Conservation (phyloP, 2,329 filamentous ascomycete genomes). For the Colletotrichum tropicale region DNA sequence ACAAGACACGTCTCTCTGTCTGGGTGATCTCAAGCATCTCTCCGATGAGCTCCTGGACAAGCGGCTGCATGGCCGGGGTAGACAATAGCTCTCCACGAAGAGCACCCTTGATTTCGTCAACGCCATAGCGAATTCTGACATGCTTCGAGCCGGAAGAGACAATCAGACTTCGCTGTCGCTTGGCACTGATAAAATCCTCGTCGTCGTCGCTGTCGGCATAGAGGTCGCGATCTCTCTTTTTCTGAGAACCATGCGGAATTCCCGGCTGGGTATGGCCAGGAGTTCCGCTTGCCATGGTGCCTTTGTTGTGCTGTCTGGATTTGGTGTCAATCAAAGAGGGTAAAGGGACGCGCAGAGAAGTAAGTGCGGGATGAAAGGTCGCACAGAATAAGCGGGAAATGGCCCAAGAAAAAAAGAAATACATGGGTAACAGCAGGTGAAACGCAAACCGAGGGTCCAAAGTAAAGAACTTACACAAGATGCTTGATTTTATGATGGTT, state of each 20-base stretch:
- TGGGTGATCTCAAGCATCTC: not conserved
- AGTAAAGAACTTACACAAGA: not conserved
- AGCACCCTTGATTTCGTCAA: not conserved
- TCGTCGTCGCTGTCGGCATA: not conserved
- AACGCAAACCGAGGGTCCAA: not conserved
- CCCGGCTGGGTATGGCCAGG: not conserved
- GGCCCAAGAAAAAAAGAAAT: not conserved
- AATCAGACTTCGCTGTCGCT: not conserved
- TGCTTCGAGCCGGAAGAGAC: not conserved
- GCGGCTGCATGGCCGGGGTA: not conserved
- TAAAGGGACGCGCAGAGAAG: not conserved
- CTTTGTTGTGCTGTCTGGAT: not conserved
- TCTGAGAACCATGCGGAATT: not conserved
- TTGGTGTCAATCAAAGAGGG: not conserved
- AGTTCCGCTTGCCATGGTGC: not conserved
- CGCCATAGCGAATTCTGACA: not conserved
- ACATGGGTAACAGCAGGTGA: not conserved
- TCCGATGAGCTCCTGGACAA: not conserved
- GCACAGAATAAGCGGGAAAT: not conserved
- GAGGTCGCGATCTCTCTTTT: not conserved
- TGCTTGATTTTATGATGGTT: not conserved
- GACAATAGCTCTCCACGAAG: conserved; percentile 1
- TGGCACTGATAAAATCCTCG: too few species aligned
- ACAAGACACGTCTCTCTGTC: not conserved
- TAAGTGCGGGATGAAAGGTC: not conserved